Percentiles rank a stretch among this genome's conserved stretches.
phyloP scores from a whole-genome alignment of 148 eudicot genomes.

The Fagopyrum homotropicum region DNA sequence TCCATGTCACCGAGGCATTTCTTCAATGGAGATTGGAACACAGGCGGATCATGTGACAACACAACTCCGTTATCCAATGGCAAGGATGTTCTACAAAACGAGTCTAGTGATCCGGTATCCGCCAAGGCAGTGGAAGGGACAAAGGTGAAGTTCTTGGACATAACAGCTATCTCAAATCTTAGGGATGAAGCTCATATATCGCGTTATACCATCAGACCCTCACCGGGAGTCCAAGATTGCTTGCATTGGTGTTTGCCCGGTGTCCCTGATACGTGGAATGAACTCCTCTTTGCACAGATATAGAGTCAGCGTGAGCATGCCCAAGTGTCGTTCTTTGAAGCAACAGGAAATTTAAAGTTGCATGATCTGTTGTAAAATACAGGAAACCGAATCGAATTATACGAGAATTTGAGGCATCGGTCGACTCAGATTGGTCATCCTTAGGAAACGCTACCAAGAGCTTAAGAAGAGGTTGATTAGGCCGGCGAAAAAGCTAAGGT shows the following conservation, averaged over 20 bases:
- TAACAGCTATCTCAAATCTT: conserved; percentile 60
- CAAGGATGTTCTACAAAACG: conserved; percentile 39
- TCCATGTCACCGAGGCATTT: conserved; percentile 75
- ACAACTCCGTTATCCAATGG: conserved; percentile 52
- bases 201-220: conserved; percentile 42
- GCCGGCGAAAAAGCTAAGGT: neutral
- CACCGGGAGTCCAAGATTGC: conserved; percentile 65
- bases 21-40: conserved; percentile 80
- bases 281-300: conserved; percentile 54
- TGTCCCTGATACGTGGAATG: conserved; percentile 76
- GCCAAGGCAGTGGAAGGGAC: conserved; percentile 57
- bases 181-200: conserved; percentile 78
- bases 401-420: neutral
- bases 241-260: conserved; percentile 88
- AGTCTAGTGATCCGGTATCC: conserved; percentile 39
- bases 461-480: neutral
- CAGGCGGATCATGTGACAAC: conserved; percentile 76
- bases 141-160: conserved; percentile 46
- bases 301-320: conserved; percentile 3
- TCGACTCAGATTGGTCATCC: neutral
- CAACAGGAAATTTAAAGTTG: neutral
- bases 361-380: neutral
- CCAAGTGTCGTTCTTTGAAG: neutral
- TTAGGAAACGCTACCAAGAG: neutral
- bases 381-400: neutral